Evolutionary conservation across 371 early-diverging fungal species (phyloP), one percentile per base, ranked within the genome.

Genomic region (Haplosporangium sp.): DNA sequence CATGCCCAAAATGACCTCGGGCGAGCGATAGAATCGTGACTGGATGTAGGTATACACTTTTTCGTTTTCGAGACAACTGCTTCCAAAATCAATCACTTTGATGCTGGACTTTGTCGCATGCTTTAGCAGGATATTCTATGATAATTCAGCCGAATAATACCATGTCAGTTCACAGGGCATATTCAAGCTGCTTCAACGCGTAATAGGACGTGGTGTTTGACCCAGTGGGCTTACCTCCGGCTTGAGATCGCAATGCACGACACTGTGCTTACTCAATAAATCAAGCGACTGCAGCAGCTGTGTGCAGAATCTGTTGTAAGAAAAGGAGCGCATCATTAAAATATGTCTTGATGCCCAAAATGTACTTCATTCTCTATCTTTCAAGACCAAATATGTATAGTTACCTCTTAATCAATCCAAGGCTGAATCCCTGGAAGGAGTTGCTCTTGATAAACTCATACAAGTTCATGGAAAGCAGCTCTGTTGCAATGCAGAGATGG

Each of bases 51-150:
- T 98, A 81, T 96, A 96, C n/a, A 96, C 93, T 81, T 89, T 89
- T 71, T 97, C 95, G 54, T 86, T 84, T 72, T 95, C 94, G 9
- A 92, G 88, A 71, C 97, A 97, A 73, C 95, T 93, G 73, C 95
- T 95, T 8, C 99, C 99, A 84, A 99, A 98, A 83, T 99, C 99
- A 82, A 99, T 99, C 42, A 99, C 96, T 83, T 99, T 99, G 82
- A 99, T 94, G 37, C 85, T 83, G 56, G 89, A 89, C 58, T 88
- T 91, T 54, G 88, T 86, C 21, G 91, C 90, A 56, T 88, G 87
- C 57, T 89, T 89, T 9, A 96, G 81, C 56, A 95, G 74, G 10
- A 96, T 88, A 73, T 96, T 97, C 87, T 29, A 29, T 29, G 29
- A 4, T 29, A 29, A 29, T 29, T 29, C 29, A 29, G 29, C 29